Percentiles rank a stretch among this genome's conserved stretches.
phyloP scores from a whole-genome alignment of 805 yeast species.

The Crinitomyces ghanaensis region DNA sequence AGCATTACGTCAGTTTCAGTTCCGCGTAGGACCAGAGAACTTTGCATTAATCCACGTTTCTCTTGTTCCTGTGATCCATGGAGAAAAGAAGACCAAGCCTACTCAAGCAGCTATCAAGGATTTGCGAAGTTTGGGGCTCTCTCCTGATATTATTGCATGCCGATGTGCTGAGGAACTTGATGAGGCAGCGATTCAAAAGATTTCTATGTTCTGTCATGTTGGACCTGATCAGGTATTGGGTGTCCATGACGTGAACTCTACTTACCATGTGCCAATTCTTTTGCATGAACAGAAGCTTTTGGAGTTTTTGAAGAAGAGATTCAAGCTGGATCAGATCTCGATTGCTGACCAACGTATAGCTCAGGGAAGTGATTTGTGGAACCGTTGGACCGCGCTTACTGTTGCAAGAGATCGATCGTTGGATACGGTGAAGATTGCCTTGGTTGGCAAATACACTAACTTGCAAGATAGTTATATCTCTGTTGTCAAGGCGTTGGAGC shows the following conservation, averaged over 20 bases:
- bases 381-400: slow-evolving; percentile 73
- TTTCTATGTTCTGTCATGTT: slow-evolving; percentile 98
- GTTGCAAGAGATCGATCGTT: slow-evolving; percentile 68
- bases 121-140: slow-evolving; percentile 85
- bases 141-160: slow-evolving; percentile 96
- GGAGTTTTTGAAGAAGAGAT: slow-evolving; percentile 56
- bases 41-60: slow-evolving; percentile 96
- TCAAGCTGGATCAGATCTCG: slow-evolving; percentile 41
- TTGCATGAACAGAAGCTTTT: slow-evolving; percentile 79
- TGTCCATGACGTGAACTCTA: slow-evolving; percentile 91
- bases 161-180: slow-evolving; percentile 83
- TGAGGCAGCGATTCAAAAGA: slow-evolving; percentile 78
- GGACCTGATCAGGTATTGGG: slow-evolving; percentile 97
- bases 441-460: slow-evolving; percentile 95
- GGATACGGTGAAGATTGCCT: slow-evolving; percentile 85
- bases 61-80: slow-evolving; percentile 93
- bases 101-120: slow-evolving; percentile 99
- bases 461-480: slow-evolving; percentile 91
- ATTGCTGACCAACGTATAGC: slow-evolving; percentile 38
- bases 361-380: slow-evolving; percentile 61
- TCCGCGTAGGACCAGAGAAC: slow-evolving; percentile 87
- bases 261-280: slow-evolving; percentile 93
- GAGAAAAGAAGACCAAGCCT: slow-evolving; percentile 98
- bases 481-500: slow-evolving; percentile 92
- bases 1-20: slow-evolving; percentile 97